phyloP scores from a whole-genome alignment of 768 basidiomycete genomes.

The Pholiota molesta region DNA sequence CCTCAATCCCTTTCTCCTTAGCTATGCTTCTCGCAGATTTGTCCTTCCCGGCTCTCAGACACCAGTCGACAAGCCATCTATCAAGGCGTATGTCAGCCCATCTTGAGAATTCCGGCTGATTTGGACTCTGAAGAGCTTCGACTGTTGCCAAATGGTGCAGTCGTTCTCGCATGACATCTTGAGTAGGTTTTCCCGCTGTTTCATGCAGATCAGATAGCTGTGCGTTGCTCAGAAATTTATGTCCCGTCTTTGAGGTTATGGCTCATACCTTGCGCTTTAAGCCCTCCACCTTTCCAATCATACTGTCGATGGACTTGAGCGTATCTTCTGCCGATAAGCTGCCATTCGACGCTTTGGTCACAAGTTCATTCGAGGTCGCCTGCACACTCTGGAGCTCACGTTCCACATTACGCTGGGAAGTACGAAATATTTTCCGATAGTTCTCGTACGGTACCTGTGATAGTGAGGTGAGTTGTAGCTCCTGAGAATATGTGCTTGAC shows the following conservation, averaged over 20 bases:
- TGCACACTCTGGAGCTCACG: constrained; percentile 71
- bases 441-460: constrained; percentile 86
- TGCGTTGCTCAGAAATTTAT: constrained; percentile 1
- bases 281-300: constrained; percentile 76
- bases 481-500: constrained; percentile 1
- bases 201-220: constrained; percentile 54
- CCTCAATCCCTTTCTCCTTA: constrained; percentile 78
- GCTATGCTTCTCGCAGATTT: constrained; percentile 79
- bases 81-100: constrained; percentile 85
- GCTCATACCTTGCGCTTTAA: constrained; percentile 84
- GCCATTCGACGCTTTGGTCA: constrained; percentile 41
- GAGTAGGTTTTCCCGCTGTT: constrained; percentile 57
- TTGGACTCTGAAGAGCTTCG: constrained; percentile 56
- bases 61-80: constrained; percentile 94
- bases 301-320: constrained; percentile 65
- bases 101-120: constrained; percentile 60
- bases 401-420: constrained; percentile 81
- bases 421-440: constrained; percentile 85
- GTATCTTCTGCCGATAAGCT: constrained; percentile 51
- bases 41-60: constrained; percentile 76
- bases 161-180: constrained; percentile 75
- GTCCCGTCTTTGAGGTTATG: background rate
- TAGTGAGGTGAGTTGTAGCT: constrained; percentile 2
- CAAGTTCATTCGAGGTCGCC: constrained; percentile 60
- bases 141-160: constrained; percentile 69